phyloP scores from a whole-genome alignment of 805 yeast genomes.

The Saccharomycopsis lassenensis region DNA sequence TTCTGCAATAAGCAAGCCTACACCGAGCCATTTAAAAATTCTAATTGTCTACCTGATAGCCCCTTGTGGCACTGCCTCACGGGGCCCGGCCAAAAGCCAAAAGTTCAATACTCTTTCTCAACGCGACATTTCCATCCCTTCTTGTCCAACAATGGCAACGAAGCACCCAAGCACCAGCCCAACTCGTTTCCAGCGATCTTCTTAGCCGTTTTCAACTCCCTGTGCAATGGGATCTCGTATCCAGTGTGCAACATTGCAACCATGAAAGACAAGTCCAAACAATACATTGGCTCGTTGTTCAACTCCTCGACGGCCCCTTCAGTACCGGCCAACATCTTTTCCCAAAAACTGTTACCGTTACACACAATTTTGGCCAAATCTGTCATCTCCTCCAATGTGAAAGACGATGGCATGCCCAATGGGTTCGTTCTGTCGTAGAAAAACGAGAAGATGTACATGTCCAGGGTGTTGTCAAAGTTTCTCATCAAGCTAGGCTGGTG shows the following conservation, averaged over 20 bases:
- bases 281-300: slow-evolving; percentile 82
- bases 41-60: too few species aligned
- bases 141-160: slow-evolving; percentile 74
- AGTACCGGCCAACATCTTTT: slow-evolving; percentile 49
- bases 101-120: background rate
- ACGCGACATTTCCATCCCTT: slow-evolving; percentile 57
- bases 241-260: slow-evolving; percentile 89
- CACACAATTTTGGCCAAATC: slow-evolving; percentile 81
- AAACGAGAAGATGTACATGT: slow-evolving; percentile 84
- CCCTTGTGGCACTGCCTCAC: too few species aligned
- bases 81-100: too few species aligned
- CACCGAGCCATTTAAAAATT: too few species aligned
- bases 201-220: slow-evolving; percentile 89
- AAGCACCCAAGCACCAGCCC: slow-evolving; percentile 99
- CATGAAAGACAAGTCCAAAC: slow-evolving; percentile 86
- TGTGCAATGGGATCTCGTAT: slow-evolving; percentile 80
- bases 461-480: slow-evolving; percentile 62
- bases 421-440: slow-evolving; percentile 94
- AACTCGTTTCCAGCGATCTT: slow-evolving; percentile 81
- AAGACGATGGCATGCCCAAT: slow-evolving; percentile 86
- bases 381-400: slow-evolving; percentile 72
- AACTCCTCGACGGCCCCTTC: slow-evolving; percentile 58
- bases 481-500: slow-evolving; percentile 87
- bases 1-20: too few species aligned
- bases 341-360: slow-evolving; percentile 70